Evolutionary conservation across 2,329 filamentous ascomycete species (phyloP).

Genomic region (Coccinonectria pachysandricola): DNA sequence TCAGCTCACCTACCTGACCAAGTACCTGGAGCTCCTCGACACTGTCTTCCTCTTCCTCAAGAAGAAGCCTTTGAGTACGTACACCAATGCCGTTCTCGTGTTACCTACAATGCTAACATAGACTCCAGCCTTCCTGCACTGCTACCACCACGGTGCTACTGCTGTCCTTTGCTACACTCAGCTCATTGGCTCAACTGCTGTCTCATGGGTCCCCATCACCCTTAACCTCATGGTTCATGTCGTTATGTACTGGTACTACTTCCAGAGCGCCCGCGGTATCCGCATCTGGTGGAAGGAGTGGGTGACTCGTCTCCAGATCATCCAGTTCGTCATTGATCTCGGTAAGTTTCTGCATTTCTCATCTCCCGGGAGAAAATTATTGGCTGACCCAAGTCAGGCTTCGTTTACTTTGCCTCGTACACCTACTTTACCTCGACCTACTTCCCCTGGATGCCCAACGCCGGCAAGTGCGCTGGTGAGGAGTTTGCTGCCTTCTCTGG

Average conservation of each 20-base stretch:
- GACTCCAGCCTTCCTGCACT: conserved; percentile 76
- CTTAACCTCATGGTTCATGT: conserved; percentile 93
- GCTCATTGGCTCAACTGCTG: conserved; percentile 81
- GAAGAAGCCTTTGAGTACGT: conserved; percentile 83
- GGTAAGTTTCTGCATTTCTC: conserved; percentile 44
- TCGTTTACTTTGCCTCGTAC: conserved; percentile 98
- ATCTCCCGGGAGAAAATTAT: background rate
- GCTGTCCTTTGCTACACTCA: conserved; percentile 97
- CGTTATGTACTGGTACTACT: conserved; percentile 99
- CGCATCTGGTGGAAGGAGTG: conserved; percentile 99
- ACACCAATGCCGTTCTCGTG: background rate
- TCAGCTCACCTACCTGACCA: conserved; percentile 95
- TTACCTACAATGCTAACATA: conserved; percentile 21
- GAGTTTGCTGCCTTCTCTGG: conserved; percentile 92
- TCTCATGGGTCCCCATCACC: conserved; percentile 89
- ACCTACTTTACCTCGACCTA: conserved; percentile 94
- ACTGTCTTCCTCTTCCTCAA: conserved; percentile 96
- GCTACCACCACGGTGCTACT: conserved; percentile 96
- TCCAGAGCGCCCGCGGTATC: conserved; percentile 92
- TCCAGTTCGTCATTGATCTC: conserved; percentile 94
- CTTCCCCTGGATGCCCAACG: conserved; percentile 74
- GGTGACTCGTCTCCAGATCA: conserved; percentile 95
- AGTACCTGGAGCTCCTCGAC: conserved; percentile 91
- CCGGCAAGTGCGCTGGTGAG: conserved; percentile 82
- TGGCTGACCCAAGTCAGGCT: conserved; percentile 45